Evolutionary conservation across 768 basidiomycete genomes (phyloP).

Genomic region (Tulasnella calospora): DNA sequence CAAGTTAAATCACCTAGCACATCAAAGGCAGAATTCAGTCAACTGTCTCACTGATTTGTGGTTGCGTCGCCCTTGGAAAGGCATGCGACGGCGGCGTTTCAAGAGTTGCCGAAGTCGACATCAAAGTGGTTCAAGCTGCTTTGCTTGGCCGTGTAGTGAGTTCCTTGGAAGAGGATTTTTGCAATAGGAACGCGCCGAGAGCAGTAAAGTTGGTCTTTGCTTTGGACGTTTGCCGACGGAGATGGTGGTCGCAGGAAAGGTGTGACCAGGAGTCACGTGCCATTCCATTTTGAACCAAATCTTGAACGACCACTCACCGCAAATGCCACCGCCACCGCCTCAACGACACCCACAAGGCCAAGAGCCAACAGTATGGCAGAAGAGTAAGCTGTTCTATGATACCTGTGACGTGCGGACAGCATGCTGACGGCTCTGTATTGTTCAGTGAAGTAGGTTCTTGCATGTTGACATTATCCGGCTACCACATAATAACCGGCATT

Average conservation of each 20-base stretch:
- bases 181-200: not conserved
- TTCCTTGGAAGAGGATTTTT: not conserved
- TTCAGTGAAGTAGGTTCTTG: slow-evolving; percentile 20
- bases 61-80: slow-evolving; percentile 75
- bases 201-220: not conserved
- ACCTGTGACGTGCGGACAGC: not conserved
- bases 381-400: slow-evolving; percentile 47
- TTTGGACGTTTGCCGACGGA: not conserved
- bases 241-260: slow-evolving; percentile 7
- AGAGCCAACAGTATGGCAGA: slow-evolving; percentile 69
- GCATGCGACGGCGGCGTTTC: slow-evolving; percentile 35
- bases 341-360: slow-evolving; percentile 32
- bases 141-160: not conserved
- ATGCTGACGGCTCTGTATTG: not conserved
- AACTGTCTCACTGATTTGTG: slow-evolving; percentile 68
- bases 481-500: slow-evolving; percentile 7
- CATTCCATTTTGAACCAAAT: slow-evolving; percentile 15
- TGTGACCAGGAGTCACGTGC: slow-evolving; percentile 8
- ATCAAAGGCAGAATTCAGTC: not conserved
- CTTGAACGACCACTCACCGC: not conserved
- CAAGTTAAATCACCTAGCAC: slow-evolving; percentile 19
- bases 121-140: not conserved
- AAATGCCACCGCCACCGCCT: slow-evolving; percentile 24
- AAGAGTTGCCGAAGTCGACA: not conserved
- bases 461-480: not conserved